phyloP scores from a whole-genome alignment of 1,139 yeast species.

The Geotrichum aggregatum region DNA sequence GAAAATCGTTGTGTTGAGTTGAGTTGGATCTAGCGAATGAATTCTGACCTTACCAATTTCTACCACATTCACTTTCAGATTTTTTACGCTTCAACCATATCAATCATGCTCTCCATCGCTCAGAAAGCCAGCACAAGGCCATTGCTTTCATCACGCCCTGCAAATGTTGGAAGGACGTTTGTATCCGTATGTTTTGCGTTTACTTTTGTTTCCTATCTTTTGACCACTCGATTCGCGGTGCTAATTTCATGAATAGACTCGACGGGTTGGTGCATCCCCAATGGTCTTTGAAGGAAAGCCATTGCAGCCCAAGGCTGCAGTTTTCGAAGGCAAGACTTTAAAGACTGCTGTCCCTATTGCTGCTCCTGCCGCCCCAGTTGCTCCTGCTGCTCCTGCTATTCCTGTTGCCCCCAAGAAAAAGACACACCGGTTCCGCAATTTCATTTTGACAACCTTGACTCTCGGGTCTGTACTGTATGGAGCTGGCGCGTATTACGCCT shows the following conservation, averaged over 20 bases:
- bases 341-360: neutral
- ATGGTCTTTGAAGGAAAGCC: constrained; percentile 21
- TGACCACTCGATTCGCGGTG: neutral
- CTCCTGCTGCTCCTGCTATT: neutral
- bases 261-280: constrained; percentile 7
- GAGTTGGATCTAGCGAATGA: too few species aligned
- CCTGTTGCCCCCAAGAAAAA: constrained; percentile 20
- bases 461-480: constrained; percentile 35
- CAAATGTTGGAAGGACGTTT: neutral
- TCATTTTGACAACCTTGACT: constrained; percentile 31
- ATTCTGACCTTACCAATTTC: too few species aligned
- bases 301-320: neutral
- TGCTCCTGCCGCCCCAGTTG: constrained; percentile 1
- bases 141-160: neutral
- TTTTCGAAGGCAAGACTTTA: constrained; percentile 17
- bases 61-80: too few species aligned
- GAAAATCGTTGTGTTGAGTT: too few species aligned
- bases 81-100: neutral
- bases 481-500: constrained; percentile 40
- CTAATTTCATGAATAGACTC: neutral
- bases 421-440: constrained; percentile 36
- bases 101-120: constrained; percentile 14
- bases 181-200: neutral
- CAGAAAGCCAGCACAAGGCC: constrained; percentile 6
- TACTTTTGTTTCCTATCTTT: neutral